Conservation (phyloP, 768 basidiomycete genomes). For the Auriscalpium microsporum region DNA sequence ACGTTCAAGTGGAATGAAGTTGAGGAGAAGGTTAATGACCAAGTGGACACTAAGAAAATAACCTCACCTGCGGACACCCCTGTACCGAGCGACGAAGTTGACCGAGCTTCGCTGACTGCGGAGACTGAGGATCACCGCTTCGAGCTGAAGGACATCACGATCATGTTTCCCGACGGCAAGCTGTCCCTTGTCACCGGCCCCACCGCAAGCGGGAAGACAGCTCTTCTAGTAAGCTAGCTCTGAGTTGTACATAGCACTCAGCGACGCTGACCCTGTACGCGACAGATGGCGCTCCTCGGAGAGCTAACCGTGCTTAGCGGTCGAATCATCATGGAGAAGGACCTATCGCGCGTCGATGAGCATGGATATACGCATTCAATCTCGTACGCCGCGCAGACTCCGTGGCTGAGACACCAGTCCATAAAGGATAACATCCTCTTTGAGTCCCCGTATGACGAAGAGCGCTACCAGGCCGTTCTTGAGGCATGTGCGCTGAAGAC, state of each 20-base stretch:
- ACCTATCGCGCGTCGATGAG: constrained; percentile 48
- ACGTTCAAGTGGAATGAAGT: constrained; percentile 51
- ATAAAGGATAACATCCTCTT: constrained; percentile 60
- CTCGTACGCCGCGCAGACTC: constrained; percentile 42
- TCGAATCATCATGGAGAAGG: constrained; percentile 58
- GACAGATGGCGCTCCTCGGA: constrained; percentile 60
- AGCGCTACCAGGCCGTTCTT: constrained; percentile 67
- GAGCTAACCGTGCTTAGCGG: constrained; percentile 58
- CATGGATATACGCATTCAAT: constrained; percentile 47
- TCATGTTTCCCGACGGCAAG: constrained; percentile 65
- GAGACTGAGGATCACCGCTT: constrained; percentile 40
- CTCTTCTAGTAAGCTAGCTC: constrained; percentile 44
- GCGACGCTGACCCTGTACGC: neutral
- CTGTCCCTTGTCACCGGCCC: constrained; percentile 70
- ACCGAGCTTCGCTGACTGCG: constrained; percentile 11
- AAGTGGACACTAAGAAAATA: constrained; percentile 18
- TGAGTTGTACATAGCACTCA: too few species aligned
- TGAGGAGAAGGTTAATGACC: constrained; percentile 25
- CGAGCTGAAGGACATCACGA: constrained; percentile 55
- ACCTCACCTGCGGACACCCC: neutral
- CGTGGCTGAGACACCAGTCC: constrained; percentile 37
- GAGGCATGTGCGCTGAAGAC: constrained; percentile 76
- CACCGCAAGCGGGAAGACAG: constrained; percentile 79
- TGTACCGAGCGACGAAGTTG: constrained; percentile 17
- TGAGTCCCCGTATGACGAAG: constrained; percentile 47